Conservation (phyloP, 106 monocot genomes). For the Acorus calamus region DNA sequence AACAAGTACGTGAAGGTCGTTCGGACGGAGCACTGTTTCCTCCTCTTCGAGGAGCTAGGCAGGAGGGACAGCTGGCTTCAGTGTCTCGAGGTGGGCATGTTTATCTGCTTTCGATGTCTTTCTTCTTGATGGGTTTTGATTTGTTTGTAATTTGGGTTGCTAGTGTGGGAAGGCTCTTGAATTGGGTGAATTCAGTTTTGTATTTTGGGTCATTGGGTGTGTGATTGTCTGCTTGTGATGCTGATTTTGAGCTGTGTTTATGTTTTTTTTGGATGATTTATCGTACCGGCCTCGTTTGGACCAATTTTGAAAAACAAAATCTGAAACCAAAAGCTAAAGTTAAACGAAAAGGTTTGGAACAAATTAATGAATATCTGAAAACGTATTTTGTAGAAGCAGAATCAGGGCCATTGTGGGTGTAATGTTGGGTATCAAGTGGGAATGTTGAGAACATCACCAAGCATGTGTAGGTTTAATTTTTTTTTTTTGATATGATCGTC, state of each 20-base stretch:
- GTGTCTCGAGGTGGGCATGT: conserved; percentile 68
- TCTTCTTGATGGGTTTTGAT: background rate
- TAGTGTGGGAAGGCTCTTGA: background rate
- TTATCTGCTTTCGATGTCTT: background rate
- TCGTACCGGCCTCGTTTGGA: no score
- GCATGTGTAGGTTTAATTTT: no score
- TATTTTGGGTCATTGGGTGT: background rate
- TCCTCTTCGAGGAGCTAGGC: conserved; percentile 85
- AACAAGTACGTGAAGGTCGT: conserved; percentile 57
- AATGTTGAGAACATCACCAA: no score
- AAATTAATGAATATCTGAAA: no score
- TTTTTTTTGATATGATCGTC: no score
- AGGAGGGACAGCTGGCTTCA: conserved; percentile 76
- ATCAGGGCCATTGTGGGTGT: no score
- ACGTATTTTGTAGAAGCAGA: no score
- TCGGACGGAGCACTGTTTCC: conserved; percentile 84
- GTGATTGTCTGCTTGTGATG: background rate
- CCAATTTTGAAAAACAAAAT: no score
- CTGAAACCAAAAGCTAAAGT: no score
- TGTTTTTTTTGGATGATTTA: no score
- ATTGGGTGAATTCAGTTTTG: background rate
- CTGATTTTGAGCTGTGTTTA: background rate
- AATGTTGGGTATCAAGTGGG: no score
- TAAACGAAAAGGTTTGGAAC: no score
- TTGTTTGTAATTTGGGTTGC: background rate